Percentiles rank a stretch among this genome's conserved stretches.
phyloP scores from a whole-genome alignment of 2,329 filamentous ascomycete species.

The Colletotrichum melonis region DNA sequence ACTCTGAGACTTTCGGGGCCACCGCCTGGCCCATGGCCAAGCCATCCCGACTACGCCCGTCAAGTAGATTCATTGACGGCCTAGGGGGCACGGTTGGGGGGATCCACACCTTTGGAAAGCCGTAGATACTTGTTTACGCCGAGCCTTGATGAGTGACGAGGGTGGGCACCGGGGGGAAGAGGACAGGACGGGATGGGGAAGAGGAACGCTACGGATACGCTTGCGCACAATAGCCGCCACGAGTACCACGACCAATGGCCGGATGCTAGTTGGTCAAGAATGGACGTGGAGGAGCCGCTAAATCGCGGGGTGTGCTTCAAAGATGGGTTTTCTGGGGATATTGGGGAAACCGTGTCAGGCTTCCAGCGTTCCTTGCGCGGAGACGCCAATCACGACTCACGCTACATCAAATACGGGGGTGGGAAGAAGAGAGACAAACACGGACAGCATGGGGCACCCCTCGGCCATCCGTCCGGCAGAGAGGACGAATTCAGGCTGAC shows the following conservation, averaged over 20 bases:
- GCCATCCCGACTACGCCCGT: constrained; percentile 15
- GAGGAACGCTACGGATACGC: background rate
- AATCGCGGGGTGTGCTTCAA: constrained; percentile 16
- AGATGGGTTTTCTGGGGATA: constrained; percentile 29
- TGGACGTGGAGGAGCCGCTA: constrained; percentile 12
- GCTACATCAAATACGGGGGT: background rate
- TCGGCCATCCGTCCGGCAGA: constrained; percentile 8
- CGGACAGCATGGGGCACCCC: background rate
- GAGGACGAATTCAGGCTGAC: background rate
- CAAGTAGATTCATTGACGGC: background rate
- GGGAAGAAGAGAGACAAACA: too few relatives aligned
- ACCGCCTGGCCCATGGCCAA: background rate
- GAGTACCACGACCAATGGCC: constrained; percentile 9
- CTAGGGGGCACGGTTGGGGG: background rate
- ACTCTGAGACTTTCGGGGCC: background rate
- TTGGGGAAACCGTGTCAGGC: constrained; percentile 17
- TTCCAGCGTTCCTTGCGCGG: background rate
- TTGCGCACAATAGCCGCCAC: background rate
- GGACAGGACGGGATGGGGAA: background rate
- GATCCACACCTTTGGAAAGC: constrained; percentile 9
- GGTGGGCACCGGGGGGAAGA: too few relatives aligned
- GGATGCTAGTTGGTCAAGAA: constrained; percentile 10
- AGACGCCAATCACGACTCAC: background rate
- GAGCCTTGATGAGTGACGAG: background rate
- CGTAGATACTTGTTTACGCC: constrained; percentile 15